These are phyloP conservation scores for Coniochaeta sp. DNA, from an alignment of 2,329 filamentous ascomycete genomes.

Conservation along the genomic window DNA sequence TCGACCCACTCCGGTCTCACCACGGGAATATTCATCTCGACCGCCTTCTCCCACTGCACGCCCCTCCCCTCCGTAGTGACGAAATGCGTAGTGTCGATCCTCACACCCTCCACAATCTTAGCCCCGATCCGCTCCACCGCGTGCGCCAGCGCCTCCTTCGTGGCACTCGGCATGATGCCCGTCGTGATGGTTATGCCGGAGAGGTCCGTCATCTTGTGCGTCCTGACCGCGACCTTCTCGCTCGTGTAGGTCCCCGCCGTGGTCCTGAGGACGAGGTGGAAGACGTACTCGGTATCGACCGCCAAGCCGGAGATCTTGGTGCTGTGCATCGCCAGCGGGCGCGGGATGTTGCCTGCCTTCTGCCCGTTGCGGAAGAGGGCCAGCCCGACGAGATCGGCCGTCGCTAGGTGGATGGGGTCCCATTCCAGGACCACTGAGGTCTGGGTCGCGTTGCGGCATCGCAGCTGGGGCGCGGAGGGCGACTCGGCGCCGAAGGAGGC, in stretches of 20 bases:
- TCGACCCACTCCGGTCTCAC: constrained; percentile 96
- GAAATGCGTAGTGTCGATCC: constrained; percentile 98
- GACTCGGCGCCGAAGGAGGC: constrained; percentile 75
- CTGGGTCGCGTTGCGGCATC: constrained; percentile 94
- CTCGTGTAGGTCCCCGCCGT: constrained; percentile 81
- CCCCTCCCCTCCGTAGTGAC: constrained; percentile 92
- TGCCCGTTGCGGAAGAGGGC: constrained; percentile 92
- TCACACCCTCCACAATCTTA: constrained; percentile 80
- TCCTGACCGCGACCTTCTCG: constrained; percentile 77
- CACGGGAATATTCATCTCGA: constrained; percentile 96
- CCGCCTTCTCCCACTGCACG: constrained; percentile 87
- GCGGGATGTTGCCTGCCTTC: constrained; percentile 91
- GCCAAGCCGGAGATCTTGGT: constrained; percentile 96
- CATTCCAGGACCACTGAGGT: constrained; percentile 98
- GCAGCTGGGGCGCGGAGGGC: constrained; percentile 69
- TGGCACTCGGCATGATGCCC: constrained; percentile 68
- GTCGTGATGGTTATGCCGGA: constrained; percentile 92
- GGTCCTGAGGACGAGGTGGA: constrained; percentile 86
- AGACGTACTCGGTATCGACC: constrained; percentile 93
- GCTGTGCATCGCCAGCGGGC: constrained; percentile 77
- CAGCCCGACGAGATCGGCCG: constrained; percentile 81
- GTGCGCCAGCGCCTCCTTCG: constrained; percentile 63
- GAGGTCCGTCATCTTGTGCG: constrained; percentile 97
- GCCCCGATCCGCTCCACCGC: constrained; percentile 86
- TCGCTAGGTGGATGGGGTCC: constrained; percentile 90